Conservation (phyloP, 1,284 basidiomycete species). For the Ganoderma resinaceum region DNA sequence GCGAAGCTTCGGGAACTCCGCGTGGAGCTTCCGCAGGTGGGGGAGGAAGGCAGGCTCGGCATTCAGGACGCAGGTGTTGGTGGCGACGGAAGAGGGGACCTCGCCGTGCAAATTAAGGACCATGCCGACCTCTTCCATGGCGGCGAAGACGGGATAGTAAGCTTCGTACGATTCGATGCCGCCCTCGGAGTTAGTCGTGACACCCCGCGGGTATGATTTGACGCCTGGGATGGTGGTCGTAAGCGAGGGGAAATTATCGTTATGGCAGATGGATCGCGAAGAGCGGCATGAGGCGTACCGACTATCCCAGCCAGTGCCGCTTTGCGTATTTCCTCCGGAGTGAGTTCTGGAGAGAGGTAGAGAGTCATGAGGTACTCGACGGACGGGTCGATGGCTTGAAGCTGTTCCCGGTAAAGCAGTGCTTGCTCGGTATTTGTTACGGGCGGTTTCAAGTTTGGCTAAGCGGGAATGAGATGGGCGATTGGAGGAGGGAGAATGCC, state of each 20-base stretch:
- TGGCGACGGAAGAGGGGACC: constrained; percentile 87
- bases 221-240: constrained; percentile 65
- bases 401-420: constrained; percentile 78
- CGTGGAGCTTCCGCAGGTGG: constrained; percentile 87
- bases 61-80: constrained; percentile 94
- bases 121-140: constrained; percentile 94
- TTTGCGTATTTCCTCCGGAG: constrained; percentile 90
- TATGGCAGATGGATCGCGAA: constrained; percentile 4
- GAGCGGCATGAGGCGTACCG: constrained; percentile 51
- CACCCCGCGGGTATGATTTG: constrained; percentile 97
- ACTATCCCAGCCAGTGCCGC: constrained; percentile 87
- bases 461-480: constrained; percentile 22
- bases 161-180: constrained; percentile 97
- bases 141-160: constrained; percentile 95
- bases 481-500: constrained; percentile 11
- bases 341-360: constrained; percentile 91
- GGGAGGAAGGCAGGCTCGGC: constrained; percentile 93
- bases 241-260: background rate
- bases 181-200: constrained; percentile 97
- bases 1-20: constrained; percentile 88
- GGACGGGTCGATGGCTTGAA: constrained; percentile 79
- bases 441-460: constrained; percentile 97
- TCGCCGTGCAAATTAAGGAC: constrained; percentile 98
- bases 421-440: constrained; percentile 88
- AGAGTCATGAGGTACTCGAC: constrained; percentile 96